Conservation (phyloP, 176 grass and related monocot species). For the Avena eriantha region DNA sequence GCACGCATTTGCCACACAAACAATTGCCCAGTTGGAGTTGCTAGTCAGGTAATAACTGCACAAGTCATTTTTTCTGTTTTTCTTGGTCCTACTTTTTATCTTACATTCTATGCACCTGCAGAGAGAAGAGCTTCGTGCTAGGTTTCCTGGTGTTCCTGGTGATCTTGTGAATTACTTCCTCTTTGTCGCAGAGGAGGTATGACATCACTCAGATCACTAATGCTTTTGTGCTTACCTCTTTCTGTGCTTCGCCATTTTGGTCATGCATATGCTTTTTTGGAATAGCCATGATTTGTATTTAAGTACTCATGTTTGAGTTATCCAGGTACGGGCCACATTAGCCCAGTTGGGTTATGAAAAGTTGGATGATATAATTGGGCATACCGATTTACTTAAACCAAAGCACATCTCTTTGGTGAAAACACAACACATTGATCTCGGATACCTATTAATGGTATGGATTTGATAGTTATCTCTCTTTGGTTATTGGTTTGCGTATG, state of each 20-base stretch:
- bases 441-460: constrained; percentile 79
- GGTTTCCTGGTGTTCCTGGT: constrained; percentile 99
- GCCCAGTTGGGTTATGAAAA: constrained; percentile 97
- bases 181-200: constrained; percentile 99
- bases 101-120: constrained; percentile 55
- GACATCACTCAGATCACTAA: constrained; percentile 5
- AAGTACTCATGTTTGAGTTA: constrained; percentile 43
- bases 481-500: constrained; percentile 36
- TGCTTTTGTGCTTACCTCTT: constrained; percentile 33
- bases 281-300: constrained; percentile 25
- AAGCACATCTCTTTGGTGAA: constrained; percentile 93
- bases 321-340: constrained; percentile 84
- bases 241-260: constrained; percentile 3
- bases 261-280: neutral
- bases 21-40: constrained; percentile 98
- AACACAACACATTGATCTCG: constrained; percentile 93
- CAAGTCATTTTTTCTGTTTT: constrained; percentile 43
- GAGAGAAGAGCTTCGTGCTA: constrained; percentile 99
- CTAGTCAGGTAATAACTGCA: constrained; percentile 85
- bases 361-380: constrained; percentile 94
- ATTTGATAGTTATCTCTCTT: constrained; percentile 39
- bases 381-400: constrained; percentile 80
- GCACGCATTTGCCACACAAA: constrained; percentile 99
- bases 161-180: constrained; percentile 99
- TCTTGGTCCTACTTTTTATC: constrained; percentile 45